Evolutionary conservation across 352 stramenopile genomes (phyloP), one percentile per base, ranked within the genome.

Genomic region (Peronospora belbahrii): DNA sequence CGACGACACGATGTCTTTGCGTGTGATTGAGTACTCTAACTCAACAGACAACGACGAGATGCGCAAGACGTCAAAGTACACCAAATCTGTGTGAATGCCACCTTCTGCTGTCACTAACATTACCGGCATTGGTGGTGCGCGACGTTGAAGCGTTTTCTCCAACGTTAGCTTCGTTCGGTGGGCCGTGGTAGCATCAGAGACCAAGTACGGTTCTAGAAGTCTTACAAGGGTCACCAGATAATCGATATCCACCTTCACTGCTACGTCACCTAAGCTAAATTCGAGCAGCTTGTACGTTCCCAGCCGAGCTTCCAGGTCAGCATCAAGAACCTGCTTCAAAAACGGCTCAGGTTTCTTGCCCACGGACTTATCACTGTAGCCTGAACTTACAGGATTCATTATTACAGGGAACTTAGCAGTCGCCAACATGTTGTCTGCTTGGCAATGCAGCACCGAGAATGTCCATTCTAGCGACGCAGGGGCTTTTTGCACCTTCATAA

Each of bases 341-440:
- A 91, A 65, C 1, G 82, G 82, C 25, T 79, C 67, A 5, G 64
- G 49, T 11, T 74, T 59, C 24, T 85, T 79, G 13, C 74, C 75
- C 19, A 74, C 52, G 1, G 71, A 67, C 50, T 74, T 85, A 48
- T 83, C 75, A 62, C 77, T 90, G 48, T 86, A 94, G 3, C 82
- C 82, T 2, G 77, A 69, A 42, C 85, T 76, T 3, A 86, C 61
- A 2, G 79, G 82, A 58, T 88, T 88, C 50, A 94, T 54, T 18
- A 94, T 86, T 5, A 91, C 82, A 6, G 82, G 77, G 58, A 90
- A 94, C 45, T 85, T 85, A 1, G 82, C 78, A 13, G 54, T 82
- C 11, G 71, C 49, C 13, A 94, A 59, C 82, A 94, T 94, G 57
- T 94, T 87, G 43, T 94, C 82, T 14, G 89, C 52, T 60, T 94